phyloP scores from a whole-genome alignment of 352 stramenopile species.

The Globisporangium solare region DNA sequence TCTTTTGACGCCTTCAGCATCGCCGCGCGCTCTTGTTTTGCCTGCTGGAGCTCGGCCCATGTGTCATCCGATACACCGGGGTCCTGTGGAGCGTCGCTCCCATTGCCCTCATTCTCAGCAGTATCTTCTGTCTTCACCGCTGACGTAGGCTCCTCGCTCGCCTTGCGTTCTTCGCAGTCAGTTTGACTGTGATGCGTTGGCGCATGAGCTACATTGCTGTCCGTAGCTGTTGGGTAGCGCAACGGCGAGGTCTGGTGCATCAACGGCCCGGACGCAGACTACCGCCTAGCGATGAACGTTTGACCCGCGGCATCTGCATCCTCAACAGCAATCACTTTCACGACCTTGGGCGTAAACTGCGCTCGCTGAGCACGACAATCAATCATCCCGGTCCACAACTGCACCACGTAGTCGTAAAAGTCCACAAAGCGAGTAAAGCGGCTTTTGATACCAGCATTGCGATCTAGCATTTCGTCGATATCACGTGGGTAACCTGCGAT shows the following conservation, averaged over 20 bases:
- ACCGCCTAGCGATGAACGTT: conserved; percentile 31
- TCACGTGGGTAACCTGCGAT: conserved; percentile 88
- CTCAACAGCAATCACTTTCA: conserved; percentile 35
- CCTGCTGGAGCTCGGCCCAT: conserved; percentile 61
- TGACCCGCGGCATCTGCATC: conserved; percentile 54
- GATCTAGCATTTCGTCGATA: conserved; percentile 87
- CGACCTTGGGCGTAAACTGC: conserved; percentile 31
- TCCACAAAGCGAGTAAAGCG: conserved; percentile 87
- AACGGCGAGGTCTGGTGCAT: conserved; percentile 20
- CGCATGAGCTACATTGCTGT: conserved; percentile 7
- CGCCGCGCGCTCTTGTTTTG: conserved; percentile 49
- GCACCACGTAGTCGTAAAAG: conserved; percentile 84
- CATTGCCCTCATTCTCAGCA: conserved; percentile 12
- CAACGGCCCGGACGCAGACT: conserved; percentile 24
- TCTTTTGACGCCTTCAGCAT: conserved; percentile 23
- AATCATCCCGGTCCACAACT: conserved; percentile 58
- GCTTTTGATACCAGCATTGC: conserved; percentile 88
- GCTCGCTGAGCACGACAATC: conserved; percentile 65
- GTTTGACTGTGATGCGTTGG: background rate
- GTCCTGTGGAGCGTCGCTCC: conserved; percentile 26
- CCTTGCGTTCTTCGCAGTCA: background rate
- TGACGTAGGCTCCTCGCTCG: conserved; percentile 4
- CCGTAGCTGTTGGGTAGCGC: conserved; percentile 4
- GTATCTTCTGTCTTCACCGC: conserved; percentile 15
- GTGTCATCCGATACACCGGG: conserved; percentile 50